Evolutionary conservation across 805 yeast species (phyloP).

Genomic region (Hanseniaspora guilliermondii): DNA sequence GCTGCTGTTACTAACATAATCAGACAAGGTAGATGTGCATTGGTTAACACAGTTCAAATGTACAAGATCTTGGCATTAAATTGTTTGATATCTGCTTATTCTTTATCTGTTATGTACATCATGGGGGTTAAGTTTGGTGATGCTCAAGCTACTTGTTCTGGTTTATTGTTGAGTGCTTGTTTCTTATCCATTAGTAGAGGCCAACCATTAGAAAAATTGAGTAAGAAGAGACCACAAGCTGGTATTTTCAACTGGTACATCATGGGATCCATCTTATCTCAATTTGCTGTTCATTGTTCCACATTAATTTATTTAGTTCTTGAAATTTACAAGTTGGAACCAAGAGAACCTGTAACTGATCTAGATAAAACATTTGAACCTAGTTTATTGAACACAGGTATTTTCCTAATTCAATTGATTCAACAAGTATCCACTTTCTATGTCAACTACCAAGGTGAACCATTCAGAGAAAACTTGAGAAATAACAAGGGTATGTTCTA

Average conservation of each 20-base stretch:
- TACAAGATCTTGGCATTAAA: conserved; percentile 93
- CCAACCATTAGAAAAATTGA: conserved; percentile 73
- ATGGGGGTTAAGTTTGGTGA: conserved; percentile 98
- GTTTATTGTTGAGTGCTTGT: conserved; percentile 80
- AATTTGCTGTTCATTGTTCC: conserved; percentile 81
- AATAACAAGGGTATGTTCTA: conserved; percentile 96
- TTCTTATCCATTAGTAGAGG: conserved; percentile 92
- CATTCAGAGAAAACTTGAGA: conserved; percentile 80
- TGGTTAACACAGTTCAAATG: conserved; percentile 96
- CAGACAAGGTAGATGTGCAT: conserved; percentile 96
- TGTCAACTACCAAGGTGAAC: conserved; percentile 93
- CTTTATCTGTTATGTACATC: conserved; percentile 80
- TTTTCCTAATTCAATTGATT: conserved; percentile 83
- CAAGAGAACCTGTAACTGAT: conserved; percentile 82
- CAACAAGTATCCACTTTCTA: conserved; percentile 97
- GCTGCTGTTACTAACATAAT: conserved; percentile 84
- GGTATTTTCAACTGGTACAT: conserved; percentile 91
- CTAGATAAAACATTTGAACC: conserved; percentile 81
- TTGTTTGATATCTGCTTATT: conserved; percentile 92
- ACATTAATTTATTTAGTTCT: conserved; percentile 71
- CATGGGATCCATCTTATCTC: conserved; percentile 95
- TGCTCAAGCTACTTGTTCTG: conserved; percentile 95
- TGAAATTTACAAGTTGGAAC: conserved; percentile 78
- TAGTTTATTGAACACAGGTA: conserved; percentile 87
- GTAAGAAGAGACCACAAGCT: conserved; percentile 91